A percentile compares a stretch with the other conserved stretches of the same genome.
These are phyloP conservation scores for Acanthamoeba sp. DNA, from an alignment of 208 protist genomes.

Conservation along the genomic window DNA sequence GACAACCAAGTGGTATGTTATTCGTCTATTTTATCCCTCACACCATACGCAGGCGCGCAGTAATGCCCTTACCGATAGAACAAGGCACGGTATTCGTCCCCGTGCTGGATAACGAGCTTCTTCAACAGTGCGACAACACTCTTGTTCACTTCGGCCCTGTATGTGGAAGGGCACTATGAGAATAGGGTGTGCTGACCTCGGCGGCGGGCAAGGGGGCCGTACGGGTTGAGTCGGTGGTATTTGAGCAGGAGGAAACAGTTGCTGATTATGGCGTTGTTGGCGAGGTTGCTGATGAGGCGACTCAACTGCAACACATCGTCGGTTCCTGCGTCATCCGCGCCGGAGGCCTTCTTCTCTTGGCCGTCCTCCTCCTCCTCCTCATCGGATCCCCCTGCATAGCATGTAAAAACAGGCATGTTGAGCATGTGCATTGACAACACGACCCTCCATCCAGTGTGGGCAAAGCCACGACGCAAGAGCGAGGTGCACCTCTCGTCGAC, in stretches of 20 bases:
- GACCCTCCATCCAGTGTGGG: too few relatives aligned
- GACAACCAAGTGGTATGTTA: not conserved
- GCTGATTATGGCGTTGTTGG: constrained; percentile 13
- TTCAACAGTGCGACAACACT: constrained; percentile 31
- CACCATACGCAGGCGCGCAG: too few relatives aligned
- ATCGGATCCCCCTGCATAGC: constrained; percentile 39
- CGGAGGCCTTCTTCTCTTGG: not conserved
- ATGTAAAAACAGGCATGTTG: too few relatives aligned
- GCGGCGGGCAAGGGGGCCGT: not conserved
- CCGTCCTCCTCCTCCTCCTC: constrained; percentile 11
- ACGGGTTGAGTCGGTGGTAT: constrained; percentile 28
- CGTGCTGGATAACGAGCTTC: constrained; percentile 27
- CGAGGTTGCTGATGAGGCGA: not conserved
- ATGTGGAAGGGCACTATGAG: not conserved
- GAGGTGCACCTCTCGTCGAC: not conserved
- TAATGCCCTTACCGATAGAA: constrained; percentile 47
- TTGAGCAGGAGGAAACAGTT: constrained; percentile 36
- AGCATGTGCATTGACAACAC: too few relatives aligned
- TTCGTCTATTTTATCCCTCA: too few relatives aligned
- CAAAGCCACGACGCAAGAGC: too few relatives aligned
- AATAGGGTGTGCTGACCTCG: not conserved
- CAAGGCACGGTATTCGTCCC: constrained; percentile 41
- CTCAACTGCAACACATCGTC: not conserved
- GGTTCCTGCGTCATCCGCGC: not conserved
- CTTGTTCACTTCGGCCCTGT: constrained; percentile 38